These are phyloP conservation scores for Metschnikowia koreensis DNA, from an alignment of 805 yeast genomes.

Conservation along the genomic window DNA sequence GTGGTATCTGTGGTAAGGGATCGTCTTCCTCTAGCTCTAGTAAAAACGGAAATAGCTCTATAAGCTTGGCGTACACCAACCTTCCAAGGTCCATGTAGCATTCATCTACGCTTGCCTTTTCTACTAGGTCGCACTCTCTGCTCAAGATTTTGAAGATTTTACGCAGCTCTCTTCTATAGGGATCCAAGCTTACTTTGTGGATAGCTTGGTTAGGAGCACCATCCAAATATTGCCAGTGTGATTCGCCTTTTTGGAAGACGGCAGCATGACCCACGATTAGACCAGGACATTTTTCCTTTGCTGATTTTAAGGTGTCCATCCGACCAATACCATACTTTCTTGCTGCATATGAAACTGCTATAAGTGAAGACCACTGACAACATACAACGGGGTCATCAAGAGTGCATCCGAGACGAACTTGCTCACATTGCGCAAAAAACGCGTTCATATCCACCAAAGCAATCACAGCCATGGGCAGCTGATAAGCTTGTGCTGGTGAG, in stretches of 20 bases:
- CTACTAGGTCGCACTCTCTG: slow-evolving; percentile 63
- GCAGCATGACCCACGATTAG: slow-evolving; percentile 88
- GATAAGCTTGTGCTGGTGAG: slow-evolving; percentile 47
- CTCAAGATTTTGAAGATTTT: slow-evolving; percentile 69
- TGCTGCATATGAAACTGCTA: slow-evolving; percentile 91
- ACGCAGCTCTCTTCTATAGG: slow-evolving; percentile 83
- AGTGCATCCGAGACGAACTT: slow-evolving; percentile 62
- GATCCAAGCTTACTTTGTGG: slow-evolving; percentile 87
- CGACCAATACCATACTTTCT: slow-evolving; percentile 77
- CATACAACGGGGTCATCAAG: slow-evolving; percentile 84
- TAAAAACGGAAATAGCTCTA: slow-evolving; percentile 49
- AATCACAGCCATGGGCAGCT: slow-evolving; percentile 71
- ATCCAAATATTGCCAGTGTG: slow-evolving; percentile 73
- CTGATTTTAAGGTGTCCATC: slow-evolving; percentile 69
- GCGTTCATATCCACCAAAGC: slow-evolving; percentile 92
- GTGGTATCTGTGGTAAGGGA: slow-evolving; percentile 47
- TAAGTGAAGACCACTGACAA: slow-evolving; percentile 86
- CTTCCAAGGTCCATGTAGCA: slow-evolving; percentile 83
- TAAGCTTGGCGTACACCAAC: slow-evolving; percentile 45
- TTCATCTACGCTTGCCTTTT: slow-evolving; percentile 96
- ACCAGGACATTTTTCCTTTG: slow-evolving; percentile 71
- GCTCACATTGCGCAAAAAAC: slow-evolving; percentile 93
- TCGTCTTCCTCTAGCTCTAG: slow-evolving; percentile 18
- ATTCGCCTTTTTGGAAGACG: slow-evolving; percentile 83
- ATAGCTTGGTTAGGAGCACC: slow-evolving; percentile 55